Percentiles rank a stretch among this genome's conserved stretches.
Evolutionary conservation across 768 basidiomycete genomes (phyloP).

Genomic region (Cytidiella melzeri): DNA sequence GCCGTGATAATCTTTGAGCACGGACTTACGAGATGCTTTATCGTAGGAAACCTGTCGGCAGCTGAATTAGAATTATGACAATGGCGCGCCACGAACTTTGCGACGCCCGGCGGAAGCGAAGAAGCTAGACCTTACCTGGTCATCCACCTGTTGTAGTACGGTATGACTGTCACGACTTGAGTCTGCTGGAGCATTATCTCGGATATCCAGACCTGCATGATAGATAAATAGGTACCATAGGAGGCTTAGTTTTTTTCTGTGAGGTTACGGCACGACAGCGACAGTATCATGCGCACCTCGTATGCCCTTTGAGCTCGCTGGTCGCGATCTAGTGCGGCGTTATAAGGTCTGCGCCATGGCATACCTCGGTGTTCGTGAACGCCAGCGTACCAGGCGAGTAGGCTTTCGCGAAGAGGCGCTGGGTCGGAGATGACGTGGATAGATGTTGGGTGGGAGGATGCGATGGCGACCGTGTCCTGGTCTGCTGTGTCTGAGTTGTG

Average conservation of each 20-base stretch:
- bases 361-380: conserved; percentile 69
- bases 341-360: conserved; percentile 85
- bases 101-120: no score
- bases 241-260: not conserved
- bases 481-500: not conserved
- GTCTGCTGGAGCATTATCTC: conserved; percentile 98
- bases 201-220: conserved; percentile 71
- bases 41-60: conserved; percentile 66
- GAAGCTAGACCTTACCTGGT: conserved; percentile 42
- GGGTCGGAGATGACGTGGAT: conserved; percentile 42
- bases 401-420: conserved; percentile 37
- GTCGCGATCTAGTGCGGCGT: conserved; percentile 43
- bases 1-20: not conserved
- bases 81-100: no score
- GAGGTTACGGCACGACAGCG: not conserved
- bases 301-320: conserved; percentile 84
- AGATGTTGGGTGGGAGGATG: conserved; percentile 24
- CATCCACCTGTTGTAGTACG: conserved; percentile 91
- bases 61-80: not conserved
- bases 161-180: conserved; percentile 88
- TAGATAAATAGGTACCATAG: not conserved
- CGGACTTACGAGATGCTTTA: conserved; percentile 58
- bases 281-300: conserved; percentile 50
- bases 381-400: conserved; percentile 66
- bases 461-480: conserved; percentile 1